Base-by-base conservation (phyloP, 192 early-diverging fungal genomes). In the Gryganskiella cystojenkinii region DNA sequence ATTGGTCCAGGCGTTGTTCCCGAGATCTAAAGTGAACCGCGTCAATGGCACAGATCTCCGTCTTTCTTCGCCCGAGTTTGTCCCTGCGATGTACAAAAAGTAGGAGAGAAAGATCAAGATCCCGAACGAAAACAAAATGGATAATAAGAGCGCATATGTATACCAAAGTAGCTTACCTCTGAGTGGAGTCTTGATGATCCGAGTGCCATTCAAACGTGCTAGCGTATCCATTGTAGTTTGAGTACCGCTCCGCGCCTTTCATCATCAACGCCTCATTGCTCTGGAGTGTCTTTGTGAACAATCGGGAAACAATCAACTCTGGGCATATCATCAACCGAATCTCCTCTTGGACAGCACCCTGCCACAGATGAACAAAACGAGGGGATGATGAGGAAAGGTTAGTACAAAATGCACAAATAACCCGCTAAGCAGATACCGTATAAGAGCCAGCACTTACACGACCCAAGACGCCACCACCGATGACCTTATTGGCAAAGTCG, bases 261-360 rank as follows among this genome's bases (percentile, higher is more conserved):
- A 78, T 69, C 44, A 78, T 25, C 14, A 78, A 4, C 0, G 74
- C 66, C 10, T 78, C 74, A 8, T 78, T 78, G 5, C 59, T 55
- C 40, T 69, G 54, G 7, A 78, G 56, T 7, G 31, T 42, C 34
- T 64, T 54, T 15, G 61, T 64, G 50, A 78, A 78, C 33, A 78
- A 27, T 31, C 74, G 59, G 13, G 74, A 68, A n/a, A 69, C 43
- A 27, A 78, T 78, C 47, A 78, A 30, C 50, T 78, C 74, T 42
- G 74, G 74, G 20, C 74, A 78, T 6, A 78, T 69, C 24, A 22
- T 53, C 30, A 78, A 78, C 13, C 65, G 65, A 50, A 78, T 78
- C 49, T 78, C 74, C 58, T 78, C 74, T 30, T 78, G 74, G 15
- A 78, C 74, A 14, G 74, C 60, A 5, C 74, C 74, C 72, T 75